Conservation (phyloP, 2,329 filamentous ascomycete species). For the Didymella sp. region DNA sequence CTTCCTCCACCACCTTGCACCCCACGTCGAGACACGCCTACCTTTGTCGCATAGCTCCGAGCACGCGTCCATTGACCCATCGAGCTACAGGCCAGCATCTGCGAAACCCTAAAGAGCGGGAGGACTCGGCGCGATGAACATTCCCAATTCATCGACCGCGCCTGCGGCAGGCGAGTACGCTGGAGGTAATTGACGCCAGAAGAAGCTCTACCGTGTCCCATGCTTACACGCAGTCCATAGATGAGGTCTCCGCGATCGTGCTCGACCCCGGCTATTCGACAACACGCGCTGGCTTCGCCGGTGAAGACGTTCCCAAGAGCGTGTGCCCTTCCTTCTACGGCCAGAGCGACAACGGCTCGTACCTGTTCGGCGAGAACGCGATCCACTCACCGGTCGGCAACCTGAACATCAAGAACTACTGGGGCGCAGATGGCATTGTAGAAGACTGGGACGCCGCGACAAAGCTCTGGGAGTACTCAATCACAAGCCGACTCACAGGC, state of each 20-base stretch:
- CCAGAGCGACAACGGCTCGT: slow-evolving; percentile 54
- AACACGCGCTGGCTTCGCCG: slow-evolving; percentile 93
- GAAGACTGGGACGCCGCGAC: slow-evolving; percentile 95
- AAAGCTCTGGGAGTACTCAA: slow-evolving; percentile 89
- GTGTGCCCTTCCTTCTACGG: slow-evolving; percentile 92
- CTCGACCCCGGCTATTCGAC: slow-evolving; percentile 93
- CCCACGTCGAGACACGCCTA: slow-evolving; percentile 22
- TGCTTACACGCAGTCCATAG: slow-evolving; percentile 56
- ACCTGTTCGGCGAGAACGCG: slow-evolving; percentile 87
- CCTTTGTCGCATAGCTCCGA: slow-evolving; percentile 2
- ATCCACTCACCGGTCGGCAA: slow-evolving; percentile 77
- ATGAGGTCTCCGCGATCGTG: slow-evolving; percentile 96
- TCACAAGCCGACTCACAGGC: slow-evolving; percentile 86
- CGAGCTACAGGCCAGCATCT: background rate
- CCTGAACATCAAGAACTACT: slow-evolving; percentile 89
- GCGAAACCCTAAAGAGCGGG: slow-evolving; percentile 10
- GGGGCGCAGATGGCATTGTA: slow-evolving; percentile 85
- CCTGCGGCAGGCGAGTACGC: slow-evolving; percentile 56
- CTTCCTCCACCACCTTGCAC: slow-evolving; percentile 35
- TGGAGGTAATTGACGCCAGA: slow-evolving; percentile 46
- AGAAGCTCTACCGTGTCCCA: slow-evolving; percentile 10
- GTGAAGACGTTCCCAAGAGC: slow-evolving; percentile 95
- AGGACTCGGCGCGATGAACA: slow-evolving; percentile 42
- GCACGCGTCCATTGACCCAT: slow-evolving; percentile 38
- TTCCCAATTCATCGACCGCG: slow-evolving; percentile 47